Evolutionary conservation across 192 early-diverging fungal species (phyloP).

Genomic region (Chytriomyces confervae): DNA sequence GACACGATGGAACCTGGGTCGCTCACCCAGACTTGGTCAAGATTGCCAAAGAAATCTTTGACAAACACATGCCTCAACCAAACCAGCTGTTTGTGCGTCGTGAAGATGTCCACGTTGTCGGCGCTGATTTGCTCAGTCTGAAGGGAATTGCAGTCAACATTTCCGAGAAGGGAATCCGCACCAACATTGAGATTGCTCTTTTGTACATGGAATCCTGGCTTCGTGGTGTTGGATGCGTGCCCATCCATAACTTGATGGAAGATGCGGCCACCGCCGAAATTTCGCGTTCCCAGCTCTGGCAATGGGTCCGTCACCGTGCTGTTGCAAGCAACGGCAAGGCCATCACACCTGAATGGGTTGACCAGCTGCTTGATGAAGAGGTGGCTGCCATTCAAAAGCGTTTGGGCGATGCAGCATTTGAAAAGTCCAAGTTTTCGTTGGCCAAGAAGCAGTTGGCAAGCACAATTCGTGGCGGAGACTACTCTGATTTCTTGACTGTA

Average conservation of each 20-base stretch:
- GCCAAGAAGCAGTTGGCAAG: conserved; percentile 74
- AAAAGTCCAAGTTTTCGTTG: conserved; percentile 64
- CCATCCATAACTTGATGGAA: conserved; percentile 98
- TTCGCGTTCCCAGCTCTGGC: conserved; percentile 94
- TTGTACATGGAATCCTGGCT: conserved; percentile 98
- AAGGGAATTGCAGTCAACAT: conserved; percentile 61
- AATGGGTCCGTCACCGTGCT: conserved; percentile 91
- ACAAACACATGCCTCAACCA: conserved; percentile 93
- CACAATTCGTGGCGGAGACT: conserved; percentile 83
- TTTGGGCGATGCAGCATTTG: conserved; percentile 68
- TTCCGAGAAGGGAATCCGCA: conserved; percentile 89
- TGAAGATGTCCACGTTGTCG: conserved; percentile 87
- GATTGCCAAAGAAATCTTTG: conserved; percentile 87
- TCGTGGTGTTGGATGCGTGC: conserved; percentile 92
- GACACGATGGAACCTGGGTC: conserved; percentile 68
- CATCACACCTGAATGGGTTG: conserved; percentile 79
- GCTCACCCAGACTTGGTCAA: conserved; percentile 96
- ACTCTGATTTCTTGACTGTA: conserved; percentile 91
- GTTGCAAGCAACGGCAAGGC: conserved; percentile 81
- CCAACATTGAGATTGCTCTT: conserved; percentile 90
- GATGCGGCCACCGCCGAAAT: conserved; percentile 99
- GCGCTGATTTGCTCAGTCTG: conserved; percentile 78
- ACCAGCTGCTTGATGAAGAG: conserved; percentile 89
- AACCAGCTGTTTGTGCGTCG: conserved; percentile 94
- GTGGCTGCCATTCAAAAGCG: conserved; percentile 58